A percentile compares a stretch with the other conserved stretches of the same genome.
These are phyloP conservation scores for Sporisorium scitamineum DNA, from an alignment of 1,284 basidiomycete species.

Conservation along the genomic window DNA sequence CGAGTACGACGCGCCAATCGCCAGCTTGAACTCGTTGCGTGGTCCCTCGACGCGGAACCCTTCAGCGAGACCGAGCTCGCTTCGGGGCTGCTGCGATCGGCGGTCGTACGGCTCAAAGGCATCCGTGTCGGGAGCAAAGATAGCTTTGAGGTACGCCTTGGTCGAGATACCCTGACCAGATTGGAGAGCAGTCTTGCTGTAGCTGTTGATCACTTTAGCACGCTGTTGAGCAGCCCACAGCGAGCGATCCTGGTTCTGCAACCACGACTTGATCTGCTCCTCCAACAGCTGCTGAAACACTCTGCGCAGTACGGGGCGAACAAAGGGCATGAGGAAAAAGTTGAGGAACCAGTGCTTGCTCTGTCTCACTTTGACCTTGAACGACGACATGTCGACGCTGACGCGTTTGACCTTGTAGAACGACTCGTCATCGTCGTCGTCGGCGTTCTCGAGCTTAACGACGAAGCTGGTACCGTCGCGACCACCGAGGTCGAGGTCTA, in stretches of 20 bases:
- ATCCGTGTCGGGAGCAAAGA: constrained; percentile 69
- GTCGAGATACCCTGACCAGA: constrained; percentile 68
- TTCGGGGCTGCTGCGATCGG: constrained; percentile 68
- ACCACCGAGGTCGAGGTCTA: constrained; percentile 71
- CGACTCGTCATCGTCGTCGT: constrained; percentile 71
- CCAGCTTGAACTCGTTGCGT: constrained; percentile 71
- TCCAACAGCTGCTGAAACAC: constrained; percentile 68
- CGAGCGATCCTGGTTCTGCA: constrained; percentile 58
- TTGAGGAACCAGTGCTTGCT: constrained; percentile 62
- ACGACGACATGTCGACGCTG: constrained; percentile 70
- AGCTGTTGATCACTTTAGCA: constrained; percentile 71
- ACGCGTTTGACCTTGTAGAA: constrained; percentile 72
- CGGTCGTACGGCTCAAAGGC: constrained; percentile 64
- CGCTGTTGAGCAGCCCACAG: constrained; percentile 71
- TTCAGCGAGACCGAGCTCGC: constrained; percentile 40
- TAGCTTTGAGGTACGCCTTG: constrained; percentile 71
- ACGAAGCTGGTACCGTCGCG: constrained; percentile 70
- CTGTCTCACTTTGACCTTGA: constrained; percentile 59
- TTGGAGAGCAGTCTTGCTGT: constrained; percentile 36
- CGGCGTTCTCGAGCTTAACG: constrained; percentile 71
- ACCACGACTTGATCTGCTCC: constrained; percentile 64
- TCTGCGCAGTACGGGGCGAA: constrained; percentile 48
- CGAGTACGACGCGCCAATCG: constrained; percentile 71
- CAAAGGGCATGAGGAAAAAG: constrained; percentile 65
- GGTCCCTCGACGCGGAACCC: constrained; percentile 65